Evolutionary conservation across 2,329 filamentous ascomycete genomes (phyloP), one percentile per base, ranked within the genome.

Genomic region (Aquanectria penicillioides): DNA sequence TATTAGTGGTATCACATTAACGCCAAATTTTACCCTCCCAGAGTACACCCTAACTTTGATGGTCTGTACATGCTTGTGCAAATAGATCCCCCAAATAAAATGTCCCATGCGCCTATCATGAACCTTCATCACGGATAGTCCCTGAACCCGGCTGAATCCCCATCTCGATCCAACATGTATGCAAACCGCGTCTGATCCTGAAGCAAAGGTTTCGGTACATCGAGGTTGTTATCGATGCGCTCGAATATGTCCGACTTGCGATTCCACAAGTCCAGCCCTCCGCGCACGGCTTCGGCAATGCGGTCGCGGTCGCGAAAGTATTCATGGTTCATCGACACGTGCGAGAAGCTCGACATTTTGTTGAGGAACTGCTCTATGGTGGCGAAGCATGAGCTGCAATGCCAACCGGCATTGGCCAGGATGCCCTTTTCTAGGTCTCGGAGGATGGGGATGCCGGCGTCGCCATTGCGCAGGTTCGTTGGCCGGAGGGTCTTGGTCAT

Each of bases 321-420:
- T 9, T 79, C 75, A 15, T 75, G 76, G 62, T 88, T 86, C 75
- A 82, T 80, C 71, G 76, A 80, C 8, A 71, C 72, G 67, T 88
- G 85, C 15, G 83, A 85, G 70, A 86, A 87, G 55, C 80, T 81
- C 9, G 77, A 74, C 75, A 88, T 80, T 71, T 87, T 88, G 62
- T 78, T 80, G 40, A 83, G 73, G 64, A 87, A 76, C 69, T 86
- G 81, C 4, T 76, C 77, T 13, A 89, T 72, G 0, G 83, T 87
- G 15, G 78, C 74, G 69, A 87, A 87, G 74, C 86, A 89, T 53
- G 78, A 83, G 47, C 83, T 86, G 76, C 86, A 89, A 71, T 89
- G 86, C 86, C 86, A 89, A 0, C 75, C 81, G 1, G 84, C 82
- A 64, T 85, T 81, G 65, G 71, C 71, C 28, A 87, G 61, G 6